Base-by-base conservation (phyloP, 495 filamentous ascomycete genomes). In the Hypoxylon rickii region DNA sequence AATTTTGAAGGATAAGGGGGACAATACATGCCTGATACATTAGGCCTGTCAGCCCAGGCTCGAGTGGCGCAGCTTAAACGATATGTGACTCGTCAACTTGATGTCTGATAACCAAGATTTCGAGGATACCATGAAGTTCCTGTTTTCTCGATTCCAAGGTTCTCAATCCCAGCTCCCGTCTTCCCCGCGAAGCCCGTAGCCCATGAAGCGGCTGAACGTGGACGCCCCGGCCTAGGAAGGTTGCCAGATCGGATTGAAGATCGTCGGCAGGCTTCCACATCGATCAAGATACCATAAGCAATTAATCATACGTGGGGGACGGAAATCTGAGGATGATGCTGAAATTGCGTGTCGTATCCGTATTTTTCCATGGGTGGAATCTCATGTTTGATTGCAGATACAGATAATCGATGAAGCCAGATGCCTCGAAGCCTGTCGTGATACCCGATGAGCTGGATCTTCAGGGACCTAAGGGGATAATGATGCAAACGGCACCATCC, bases 141-240 rank as follows among this genome's bases (percentile, higher is more conserved):
- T 51, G 66, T 69, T 69, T 69, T 63, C 54, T 64, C 55, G 60
- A 54, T 22, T 22, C 55, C 54, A 13, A 44, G 63, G 57, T 59
- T 50, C 45, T 59, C 21, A 42, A 61, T 51, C 63, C 59, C 43
- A 44, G 57, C 55, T 64, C 47, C 63, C 58, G 66, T 48, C 47
- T 64, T 55, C 60, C 56, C 66, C 63, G 63, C 55, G 63, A 59
- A 54, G 59, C 44, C 40, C 39, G n/a, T 34, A 58, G 53, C 59
- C 59, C 49, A 38, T 63, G 49, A 36, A 63, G 62, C 57, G 53
- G 62, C 58, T 57, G 48, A 58, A 61, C 22, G 51, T 44, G 24
- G 13, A 37, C 53, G 49, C 44, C 59, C 58, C 47, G 48, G 19
- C 44, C 40, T 49, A 44, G 18, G 19, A 39, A 45, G 42, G 26